phyloP scores from a whole-genome alignment of 2,329 filamentous ascomycete genomes.

The Arthrobotrys entomopaga region DNA sequence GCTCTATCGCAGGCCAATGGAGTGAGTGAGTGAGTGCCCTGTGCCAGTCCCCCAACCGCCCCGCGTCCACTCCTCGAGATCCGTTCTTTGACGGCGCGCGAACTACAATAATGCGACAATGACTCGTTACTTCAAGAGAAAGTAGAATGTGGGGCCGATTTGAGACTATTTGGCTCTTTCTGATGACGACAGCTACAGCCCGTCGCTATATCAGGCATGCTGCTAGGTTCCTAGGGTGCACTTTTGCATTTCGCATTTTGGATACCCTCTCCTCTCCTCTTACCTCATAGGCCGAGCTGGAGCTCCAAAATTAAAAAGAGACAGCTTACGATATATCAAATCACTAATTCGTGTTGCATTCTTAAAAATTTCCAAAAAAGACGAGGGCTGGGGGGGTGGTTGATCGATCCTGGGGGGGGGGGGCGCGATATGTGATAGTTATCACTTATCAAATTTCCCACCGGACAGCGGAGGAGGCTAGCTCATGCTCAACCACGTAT shows the following conservation, averaged over 20 bases:
- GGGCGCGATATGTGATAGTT: slow-evolving; percentile 21
- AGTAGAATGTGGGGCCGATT: slow-evolving; percentile 36
- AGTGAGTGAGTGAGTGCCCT: too few relatives aligned
- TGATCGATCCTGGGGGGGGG: slow-evolving; percentile 2
- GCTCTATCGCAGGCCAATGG: not conserved
- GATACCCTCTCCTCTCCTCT: not conserved
- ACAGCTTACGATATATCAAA: slow-evolving; percentile 18
- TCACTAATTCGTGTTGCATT: slow-evolving; percentile 16
- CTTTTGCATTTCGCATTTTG: slow-evolving; percentile 7
- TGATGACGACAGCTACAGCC: slow-evolving; percentile 46
- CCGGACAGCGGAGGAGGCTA: slow-evolving; percentile 12
- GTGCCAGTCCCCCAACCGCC: slow-evolving; percentile 1
- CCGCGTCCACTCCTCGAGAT: slow-evolving; percentile 8
- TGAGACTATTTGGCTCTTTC: slow-evolving; percentile 11
- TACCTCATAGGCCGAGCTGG: not conserved
- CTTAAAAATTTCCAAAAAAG: not conserved
- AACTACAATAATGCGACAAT: slow-evolving; percentile 45
- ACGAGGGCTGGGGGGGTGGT: too few relatives aligned
- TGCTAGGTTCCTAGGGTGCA: not conserved
- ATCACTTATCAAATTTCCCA: slow-evolving; percentile 28
- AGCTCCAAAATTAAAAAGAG: not conserved
- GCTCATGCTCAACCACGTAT: not conserved
- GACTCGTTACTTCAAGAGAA: slow-evolving; percentile 29
- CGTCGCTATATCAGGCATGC: slow-evolving; percentile 24
- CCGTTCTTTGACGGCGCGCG: slow-evolving; percentile 5